Evolutionary conservation across 2,329 filamentous ascomycete genomes (phyloP), one percentile per base, ranked within the genome.

Genomic region (Colletotrichum sp.): DNA sequence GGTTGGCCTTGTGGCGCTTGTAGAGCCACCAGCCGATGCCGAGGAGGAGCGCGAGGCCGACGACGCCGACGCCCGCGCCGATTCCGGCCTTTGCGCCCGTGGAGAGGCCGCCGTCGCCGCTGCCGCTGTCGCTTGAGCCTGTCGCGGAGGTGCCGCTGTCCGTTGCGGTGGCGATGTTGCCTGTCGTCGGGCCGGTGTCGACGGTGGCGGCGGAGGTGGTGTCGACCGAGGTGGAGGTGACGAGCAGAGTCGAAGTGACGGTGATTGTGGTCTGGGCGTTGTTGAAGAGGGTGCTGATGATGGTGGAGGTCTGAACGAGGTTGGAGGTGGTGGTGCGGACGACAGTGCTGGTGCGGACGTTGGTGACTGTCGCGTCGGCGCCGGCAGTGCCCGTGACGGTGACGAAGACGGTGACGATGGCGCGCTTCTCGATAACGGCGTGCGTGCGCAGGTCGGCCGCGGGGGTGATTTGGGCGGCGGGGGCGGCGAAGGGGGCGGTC

Each of bases 31-130:
- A 76, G 4, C 58, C 77, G 16, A 67, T 18, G 28, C 55, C 73
- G 36, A 85, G n/a, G 43, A 80, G 75, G 21, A 52, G 56, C 7
- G 55, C 65, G 12, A 86, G 80, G 24, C 79, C 86, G 67, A 77
- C 86, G 26, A 85, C 79, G 75, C 82, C 85, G 21, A 81, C 83
- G 66, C 84, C 86, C 26, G 82, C 83, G 69, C 86, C 86, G 48
- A 87, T 87, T 69, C 86, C 86, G 58, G 84, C 84, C 83, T 87
- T 86, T 75, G 85, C 86, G 32, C 85, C 86, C 8, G 82, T 85
- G 2, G 83, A 84, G 12, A 87, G 81, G 6, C 85, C 84, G 48
- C 69, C 66, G 30, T 73, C 59, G 36, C 68, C 69, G 36, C 72
- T 61, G 43, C 69, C 52, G 72, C 59, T 71, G 71, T 76, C 74